phyloP scores from a whole-genome alignment of 1,139 yeast genomes.

The Geotrichum klebahnii region DNA sequence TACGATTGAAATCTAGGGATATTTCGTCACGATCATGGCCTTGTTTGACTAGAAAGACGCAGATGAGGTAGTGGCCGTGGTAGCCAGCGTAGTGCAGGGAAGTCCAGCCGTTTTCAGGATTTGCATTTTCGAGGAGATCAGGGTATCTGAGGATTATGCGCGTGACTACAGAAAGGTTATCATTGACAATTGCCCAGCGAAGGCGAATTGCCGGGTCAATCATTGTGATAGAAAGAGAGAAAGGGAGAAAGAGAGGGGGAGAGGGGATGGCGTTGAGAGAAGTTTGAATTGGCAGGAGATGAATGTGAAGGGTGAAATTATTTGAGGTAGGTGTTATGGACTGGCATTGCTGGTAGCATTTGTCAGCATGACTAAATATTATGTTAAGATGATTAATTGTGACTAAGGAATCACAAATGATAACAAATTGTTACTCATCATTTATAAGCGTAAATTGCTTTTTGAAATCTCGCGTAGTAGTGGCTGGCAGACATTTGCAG shows the following conservation, averaged over 20 bases:
- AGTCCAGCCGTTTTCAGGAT: slow-evolving; percentile 78
- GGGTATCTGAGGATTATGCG: slow-evolving; percentile 72
- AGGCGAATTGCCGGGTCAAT: slow-evolving; percentile 63
- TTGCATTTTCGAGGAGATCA: slow-evolving; percentile 68
- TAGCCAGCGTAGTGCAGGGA: slow-evolving; percentile 83
- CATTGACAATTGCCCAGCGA: slow-evolving; percentile 67
- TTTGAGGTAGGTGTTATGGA: not conserved
- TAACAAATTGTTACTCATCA: too few species aligned
- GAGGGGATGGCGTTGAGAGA: not conserved
- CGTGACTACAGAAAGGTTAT: slow-evolving; percentile 67
- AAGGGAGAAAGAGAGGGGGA: not conserved
- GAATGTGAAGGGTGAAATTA: too few species aligned
- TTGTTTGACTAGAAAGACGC: slow-evolving; percentile 51
- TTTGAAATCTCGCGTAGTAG: too few species aligned
- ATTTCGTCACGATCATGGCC: slow-evolving; percentile 52
- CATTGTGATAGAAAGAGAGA: slow-evolving; percentile 19
- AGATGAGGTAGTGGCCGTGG: slow-evolving; percentile 73
- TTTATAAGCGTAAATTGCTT: too few species aligned
- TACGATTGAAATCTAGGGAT: slow-evolving; percentile 57
- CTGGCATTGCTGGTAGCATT: too few species aligned
- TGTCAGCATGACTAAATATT: not conserved
- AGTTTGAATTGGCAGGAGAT: not conserved
- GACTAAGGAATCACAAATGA: too few species aligned
- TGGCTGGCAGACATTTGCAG: too few species aligned
- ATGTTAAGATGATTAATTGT: too few species aligned